A percentile compares a stretch with the other conserved stretches of the same genome.
These are phyloP conservation scores for Rhizopogon roseolus DNA, from an alignment of 768 basidiomycete species.

Conservation along the genomic window DNA sequence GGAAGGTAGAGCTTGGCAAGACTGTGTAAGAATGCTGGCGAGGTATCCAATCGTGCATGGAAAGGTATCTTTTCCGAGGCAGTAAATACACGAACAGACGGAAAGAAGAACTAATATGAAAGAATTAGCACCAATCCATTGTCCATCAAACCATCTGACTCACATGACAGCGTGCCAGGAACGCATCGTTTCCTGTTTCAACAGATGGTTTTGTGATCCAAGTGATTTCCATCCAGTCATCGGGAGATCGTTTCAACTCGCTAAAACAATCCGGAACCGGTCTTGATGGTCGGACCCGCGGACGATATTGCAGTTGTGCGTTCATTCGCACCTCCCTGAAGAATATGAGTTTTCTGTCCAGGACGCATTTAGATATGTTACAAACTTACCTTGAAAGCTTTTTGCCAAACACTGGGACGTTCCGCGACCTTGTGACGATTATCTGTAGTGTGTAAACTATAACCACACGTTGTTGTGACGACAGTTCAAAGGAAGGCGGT, in stretches of 20 bases:
- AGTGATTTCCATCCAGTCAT: slow-evolving; percentile 29
- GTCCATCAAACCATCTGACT: slow-evolving; percentile 1
- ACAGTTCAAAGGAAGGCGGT: slow-evolving; percentile 25
- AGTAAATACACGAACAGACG: slow-evolving; percentile 54
- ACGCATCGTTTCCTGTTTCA: slow-evolving; percentile 5
- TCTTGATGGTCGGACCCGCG: slow-evolving; percentile 27
- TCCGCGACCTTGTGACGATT: slow-evolving; percentile 14
- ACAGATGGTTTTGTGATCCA: slow-evolving; percentile 19
- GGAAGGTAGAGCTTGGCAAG: slow-evolving; percentile 6
- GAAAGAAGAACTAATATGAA: slow-evolving; percentile 51
- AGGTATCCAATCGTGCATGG: slow-evolving; percentile 57
- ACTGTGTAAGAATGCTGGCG: slow-evolving; percentile 29
- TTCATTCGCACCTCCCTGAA: slow-evolving; percentile 18
- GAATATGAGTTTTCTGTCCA: slow-evolving; percentile 1
- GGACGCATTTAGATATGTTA: neutral
- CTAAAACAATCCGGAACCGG: slow-evolving; percentile 20
- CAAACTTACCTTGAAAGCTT: slow-evolving; percentile 1
- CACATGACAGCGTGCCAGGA: slow-evolving; percentile 26
- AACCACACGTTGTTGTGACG: slow-evolving; percentile 17
- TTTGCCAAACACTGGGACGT: slow-evolving; percentile 6
- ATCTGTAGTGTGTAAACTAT: slow-evolving; percentile 21
- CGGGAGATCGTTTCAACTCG: slow-evolving; percentile 21
- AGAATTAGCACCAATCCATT: neutral
- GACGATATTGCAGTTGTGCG: slow-evolving; percentile 21
- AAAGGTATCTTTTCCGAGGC: slow-evolving; percentile 57